Base-by-base conservation (phyloP, 345 rosid genomes). In the Pistacia atlantica region DNA sequence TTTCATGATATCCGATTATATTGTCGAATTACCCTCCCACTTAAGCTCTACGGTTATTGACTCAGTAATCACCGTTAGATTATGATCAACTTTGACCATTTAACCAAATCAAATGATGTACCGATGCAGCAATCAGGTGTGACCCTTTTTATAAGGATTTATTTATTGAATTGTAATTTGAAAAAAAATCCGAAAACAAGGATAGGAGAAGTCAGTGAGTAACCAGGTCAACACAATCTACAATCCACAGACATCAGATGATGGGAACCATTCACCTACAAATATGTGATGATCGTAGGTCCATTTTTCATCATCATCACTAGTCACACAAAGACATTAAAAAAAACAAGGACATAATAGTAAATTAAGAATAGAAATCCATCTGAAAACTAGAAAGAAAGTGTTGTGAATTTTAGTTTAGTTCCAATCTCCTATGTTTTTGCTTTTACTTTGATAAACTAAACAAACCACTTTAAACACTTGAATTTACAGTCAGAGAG, bases 171-270 rank as follows among this genome's bases (percentile, higher is more conserved):
- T 38, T 38, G 42, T 38, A 2, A 6, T 14, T 52, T 0, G 56
- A 52, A 52, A 20, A 20, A 37, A 71, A 31, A 22, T 54, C 28
- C 22, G 17, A 51, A 51, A 11, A 35, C 38, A 8, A 25, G 17
- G 14, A 1, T 16, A 2, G 38, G 9, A 56, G 12, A 35, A 35
- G 63, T 52, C 33, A 31, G 33, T 31, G 33, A 2, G 33, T 31
- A 31, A 14, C 8, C 13, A n/a, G 54, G 77, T 82, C 82, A 78
- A 78, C 69, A 37, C 10, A 75, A 75, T 78, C 70, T 11, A 70
- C 61, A 72, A 75, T 78, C 70, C 16, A 70, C 55, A 66, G 16
- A 11, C 33, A 54, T 37, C 22, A 54, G 55, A 37, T 35, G 31
- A 10, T 54, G 77, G 81, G 72, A n/a, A 71, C 77, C 77, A 75